Conservation (phyloP, 148 eudicot species). For the Rhododendron mucronatum region DNA sequence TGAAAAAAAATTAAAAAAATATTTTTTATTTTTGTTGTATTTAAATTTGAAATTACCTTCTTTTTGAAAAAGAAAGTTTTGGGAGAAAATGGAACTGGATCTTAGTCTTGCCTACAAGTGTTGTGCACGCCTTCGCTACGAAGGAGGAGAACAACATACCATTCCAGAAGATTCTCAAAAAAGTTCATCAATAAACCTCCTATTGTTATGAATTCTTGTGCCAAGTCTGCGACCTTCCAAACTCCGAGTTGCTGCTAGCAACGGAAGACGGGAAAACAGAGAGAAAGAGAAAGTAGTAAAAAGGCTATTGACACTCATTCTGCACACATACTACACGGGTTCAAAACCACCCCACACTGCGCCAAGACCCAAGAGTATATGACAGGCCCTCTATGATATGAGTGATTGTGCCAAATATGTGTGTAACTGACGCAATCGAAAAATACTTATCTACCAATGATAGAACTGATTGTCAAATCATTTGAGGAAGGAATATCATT, state of each 20-base stretch:
- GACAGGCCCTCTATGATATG: not conserved
- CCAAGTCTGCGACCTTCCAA: not conserved
- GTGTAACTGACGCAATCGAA: not conserved
- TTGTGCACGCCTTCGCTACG: not conserved
- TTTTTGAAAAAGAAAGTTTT: too few species aligned
- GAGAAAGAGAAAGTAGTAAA: not conserved
- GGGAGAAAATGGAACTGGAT: too few species aligned
- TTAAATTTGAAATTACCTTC: too few species aligned
- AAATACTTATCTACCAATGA: constrained; percentile 36
- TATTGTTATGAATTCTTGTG: too few species aligned
- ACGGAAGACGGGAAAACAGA: not conserved
- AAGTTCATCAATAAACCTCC: not conserved
- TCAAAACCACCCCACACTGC: not conserved
- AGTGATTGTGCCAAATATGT: not conserved
- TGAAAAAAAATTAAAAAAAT: too few species aligned
- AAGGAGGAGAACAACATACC: not conserved
- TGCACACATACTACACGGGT: not conserved
- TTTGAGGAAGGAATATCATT: constrained; percentile 32
- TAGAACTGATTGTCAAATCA: constrained; percentile 40
- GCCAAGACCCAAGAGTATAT: not conserved
- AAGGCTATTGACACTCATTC: not conserved
- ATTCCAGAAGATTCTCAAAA: not conserved
- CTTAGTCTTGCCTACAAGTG: not conserved
- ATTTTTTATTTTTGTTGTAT: too few species aligned
- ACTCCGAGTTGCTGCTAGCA: not conserved